Evolutionary conservation across 306 rosid genomes (phyloP).

Genomic region (Acacia confusa): DNA sequence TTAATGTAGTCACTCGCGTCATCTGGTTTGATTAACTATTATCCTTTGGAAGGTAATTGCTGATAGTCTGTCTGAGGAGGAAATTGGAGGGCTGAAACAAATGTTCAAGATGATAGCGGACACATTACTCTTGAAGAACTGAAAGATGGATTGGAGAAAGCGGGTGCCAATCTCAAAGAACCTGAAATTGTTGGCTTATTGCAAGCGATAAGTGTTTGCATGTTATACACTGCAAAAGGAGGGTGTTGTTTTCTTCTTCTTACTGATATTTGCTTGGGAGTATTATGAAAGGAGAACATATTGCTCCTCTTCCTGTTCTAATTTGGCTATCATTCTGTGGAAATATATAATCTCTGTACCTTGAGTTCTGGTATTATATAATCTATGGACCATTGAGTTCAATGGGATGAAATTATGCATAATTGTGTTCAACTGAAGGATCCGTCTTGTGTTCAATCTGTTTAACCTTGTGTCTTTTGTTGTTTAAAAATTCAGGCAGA

Average conservation of each 20-base stretch:
- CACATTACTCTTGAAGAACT: no score
- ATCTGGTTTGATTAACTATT: not conserved
- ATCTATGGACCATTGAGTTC: not conserved
- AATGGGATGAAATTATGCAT: not conserved
- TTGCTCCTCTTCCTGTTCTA: not conserved
- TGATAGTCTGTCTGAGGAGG: slow-evolving; percentile 16
- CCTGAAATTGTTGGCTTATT: not conserved
- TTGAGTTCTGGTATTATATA: not conserved
- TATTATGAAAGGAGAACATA: not conserved
- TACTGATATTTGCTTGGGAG: not conserved
- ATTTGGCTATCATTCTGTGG: not conserved
- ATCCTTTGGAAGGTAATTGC: slow-evolving; percentile 52
- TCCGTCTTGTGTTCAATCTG: not conserved
- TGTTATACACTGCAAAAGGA: not conserved
- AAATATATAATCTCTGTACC: not conserved
- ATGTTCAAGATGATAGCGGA: no score
- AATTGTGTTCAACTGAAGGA: not conserved
- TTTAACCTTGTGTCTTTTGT: not conserved
- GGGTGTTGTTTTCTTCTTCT: not conserved
- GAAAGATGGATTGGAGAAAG: no score
- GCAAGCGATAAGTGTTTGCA: slow-evolving; percentile 4
- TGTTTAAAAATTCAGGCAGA: slow-evolving; percentile 9
- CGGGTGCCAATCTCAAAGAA: slow-evolving; percentile 2
- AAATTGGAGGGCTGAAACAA: no score
- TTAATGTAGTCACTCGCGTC: not conserved